Evolutionary conservation across 805 yeast species (phyloP).

Genomic region (Wickerhamiella nectarea): DNA sequence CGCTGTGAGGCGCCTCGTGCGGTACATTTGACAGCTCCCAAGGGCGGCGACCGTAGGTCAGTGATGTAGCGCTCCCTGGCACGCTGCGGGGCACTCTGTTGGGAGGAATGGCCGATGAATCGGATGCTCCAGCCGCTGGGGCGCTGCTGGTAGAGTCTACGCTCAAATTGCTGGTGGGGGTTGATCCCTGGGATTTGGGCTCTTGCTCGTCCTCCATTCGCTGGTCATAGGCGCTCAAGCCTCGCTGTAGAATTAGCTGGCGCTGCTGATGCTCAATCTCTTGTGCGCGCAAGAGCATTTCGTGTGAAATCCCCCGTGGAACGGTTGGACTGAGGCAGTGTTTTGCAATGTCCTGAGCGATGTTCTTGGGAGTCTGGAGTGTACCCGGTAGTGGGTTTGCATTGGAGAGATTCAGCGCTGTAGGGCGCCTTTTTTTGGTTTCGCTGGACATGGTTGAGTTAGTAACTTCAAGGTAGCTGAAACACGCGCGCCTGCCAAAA

Average conservation of each 20-base stretch:
- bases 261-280: constrained; percentile 16
- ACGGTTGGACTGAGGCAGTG: constrained; percentile 16
- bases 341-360: constrained; percentile 12
- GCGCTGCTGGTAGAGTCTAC: background rate
- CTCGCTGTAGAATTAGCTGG: constrained; percentile 12
- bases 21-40: constrained; percentile 4
- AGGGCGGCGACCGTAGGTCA: constrained; percentile 1
- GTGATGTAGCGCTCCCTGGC: constrained; percentile 4
- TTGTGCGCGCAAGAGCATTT: constrained; percentile 11
- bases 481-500: background rate
- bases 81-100: constrained; percentile 4
- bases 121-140: background rate
- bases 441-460: background rate
- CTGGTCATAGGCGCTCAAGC: background rate
- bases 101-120: background rate
- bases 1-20: constrained; percentile 1
- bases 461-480: background rate
- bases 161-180: constrained; percentile 13
- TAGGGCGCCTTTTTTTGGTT: constrained; percentile 2
- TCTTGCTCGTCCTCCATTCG: constrained; percentile 5
- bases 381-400: constrained; percentile 10
- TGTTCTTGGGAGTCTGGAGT: constrained; percentile 7
- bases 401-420: constrained; percentile 6
- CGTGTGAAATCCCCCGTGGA: constrained; percentile 12
- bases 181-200: constrained; percentile 10